Conservation (phyloP, 2,329 filamentous ascomycete species). For the Trichoderma sp. region DNA sequence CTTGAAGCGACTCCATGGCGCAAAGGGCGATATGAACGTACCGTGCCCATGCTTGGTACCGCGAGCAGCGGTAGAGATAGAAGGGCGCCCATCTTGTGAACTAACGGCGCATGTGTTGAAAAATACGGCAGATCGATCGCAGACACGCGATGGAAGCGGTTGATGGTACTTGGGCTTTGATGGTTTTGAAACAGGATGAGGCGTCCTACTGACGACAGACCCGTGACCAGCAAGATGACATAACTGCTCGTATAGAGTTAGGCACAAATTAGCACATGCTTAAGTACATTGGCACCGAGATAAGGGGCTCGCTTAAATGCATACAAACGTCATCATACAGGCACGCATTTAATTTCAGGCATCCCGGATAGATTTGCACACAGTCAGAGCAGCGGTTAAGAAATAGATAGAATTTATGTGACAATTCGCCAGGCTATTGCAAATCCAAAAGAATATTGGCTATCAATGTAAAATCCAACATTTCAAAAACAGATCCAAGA, state of each 20-base stretch:
- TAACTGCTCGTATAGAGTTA: constrained; percentile 3
- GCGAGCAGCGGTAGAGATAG: constrained; percentile 87
- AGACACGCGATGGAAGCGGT: not conserved
- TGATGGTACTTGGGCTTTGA: not conserved
- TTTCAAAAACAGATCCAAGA: not conserved
- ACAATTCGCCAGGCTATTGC: not conserved
- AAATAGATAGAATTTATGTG: not conserved
- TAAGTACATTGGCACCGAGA: not conserved
- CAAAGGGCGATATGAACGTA: constrained; percentile 48
- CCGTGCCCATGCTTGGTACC: constrained; percentile 79
- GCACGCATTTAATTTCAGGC: not conserved
- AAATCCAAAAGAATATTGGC: not conserved
- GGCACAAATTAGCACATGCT: not conserved
- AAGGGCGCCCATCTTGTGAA: constrained; percentile 73
- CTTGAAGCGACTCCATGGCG: not conserved
- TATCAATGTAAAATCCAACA: not conserved
- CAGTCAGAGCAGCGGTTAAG: not conserved
- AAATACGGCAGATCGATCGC: not conserved
- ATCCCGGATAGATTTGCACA: not conserved
- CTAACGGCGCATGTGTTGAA: not conserved
- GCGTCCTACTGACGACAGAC: constrained; percentile 1
- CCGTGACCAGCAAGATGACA: constrained; percentile 13
- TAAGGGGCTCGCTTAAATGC: not conserved
- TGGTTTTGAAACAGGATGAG: constrained; percentile 1
- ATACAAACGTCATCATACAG: not conserved